A percentile compares a stretch with the other conserved stretches of the same genome.
These are phyloP conservation scores for Vaucheria bursata DNA, from an alignment of 352 stramenopile species.

Conservation along the genomic window DNA sequence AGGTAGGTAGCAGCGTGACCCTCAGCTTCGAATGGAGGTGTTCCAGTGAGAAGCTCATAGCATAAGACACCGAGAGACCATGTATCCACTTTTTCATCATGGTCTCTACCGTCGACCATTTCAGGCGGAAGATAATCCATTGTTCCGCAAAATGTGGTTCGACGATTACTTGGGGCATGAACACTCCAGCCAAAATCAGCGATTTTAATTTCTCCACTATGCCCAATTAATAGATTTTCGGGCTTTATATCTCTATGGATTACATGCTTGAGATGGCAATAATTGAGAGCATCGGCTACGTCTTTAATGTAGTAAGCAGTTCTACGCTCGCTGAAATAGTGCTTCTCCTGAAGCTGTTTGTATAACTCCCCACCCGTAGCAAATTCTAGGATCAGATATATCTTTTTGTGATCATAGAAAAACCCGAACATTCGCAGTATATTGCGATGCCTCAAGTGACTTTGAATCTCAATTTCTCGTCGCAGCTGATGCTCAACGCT, in stretches of 20 bases:
- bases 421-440: constrained; percentile 95
- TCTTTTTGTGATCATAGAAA: constrained; percentile 95
- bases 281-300: constrained; percentile 81
- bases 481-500: constrained; percentile 95
- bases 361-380: constrained; percentile 42
- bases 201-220: constrained; percentile 79
- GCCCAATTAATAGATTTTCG: constrained; percentile 94
- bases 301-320: constrained; percentile 87
- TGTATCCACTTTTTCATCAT: constrained; percentile 96
- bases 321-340: constrained; percentile 62
- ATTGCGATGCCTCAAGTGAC: constrained; percentile 88
- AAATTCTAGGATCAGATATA: constrained; percentile 99
- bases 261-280: constrained; percentile 98
- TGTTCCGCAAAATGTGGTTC: constrained; percentile 97
- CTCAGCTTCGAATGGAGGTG: constrained; percentile 93
- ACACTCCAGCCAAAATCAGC: constrained; percentile 99
- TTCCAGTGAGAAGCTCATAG: constrained; percentile 93
- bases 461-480: constrained; percentile 99
- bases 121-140: constrained; percentile 97
- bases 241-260: constrained; percentile 99
- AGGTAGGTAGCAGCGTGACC: constrained; percentile 90
- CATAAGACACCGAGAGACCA: constrained; percentile 96
- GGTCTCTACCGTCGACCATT: constrained; percentile 91
- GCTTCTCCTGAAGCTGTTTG: constrained; percentile 25
- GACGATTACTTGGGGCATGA: constrained; percentile 84